Conservation (phyloP, 768 basidiomycete genomes). For the Russula griseocarnosa region DNA sequence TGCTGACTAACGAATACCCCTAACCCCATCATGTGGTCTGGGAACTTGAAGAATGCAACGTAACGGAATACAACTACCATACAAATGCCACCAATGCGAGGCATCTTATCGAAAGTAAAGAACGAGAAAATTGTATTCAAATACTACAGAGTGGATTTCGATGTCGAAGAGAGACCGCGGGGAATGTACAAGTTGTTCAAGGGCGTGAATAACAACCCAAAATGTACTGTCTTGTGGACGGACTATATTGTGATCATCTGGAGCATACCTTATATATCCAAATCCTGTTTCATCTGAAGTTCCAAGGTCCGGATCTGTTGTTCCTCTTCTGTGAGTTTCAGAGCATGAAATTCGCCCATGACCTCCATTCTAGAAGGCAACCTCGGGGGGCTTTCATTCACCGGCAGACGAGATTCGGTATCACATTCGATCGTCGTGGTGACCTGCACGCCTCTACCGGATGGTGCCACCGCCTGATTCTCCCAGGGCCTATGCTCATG, state of each 20-base stretch:
- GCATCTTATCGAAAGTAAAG: no score
- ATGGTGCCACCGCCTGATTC: neutral
- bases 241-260: neutral
- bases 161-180: no score
- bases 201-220: neutral
- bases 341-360: neutral
- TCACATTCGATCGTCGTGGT: conserved; percentile 23
- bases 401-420: conserved; percentile 6
- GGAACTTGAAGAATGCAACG: no score
- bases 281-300: conserved; percentile 22
- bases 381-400: neutral
- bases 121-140: no score
- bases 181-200: no score
- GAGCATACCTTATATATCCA: conserved; percentile 19
- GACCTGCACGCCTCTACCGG: conserved; percentile 16
- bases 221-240: neutral
- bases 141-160: no score
- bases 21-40: neutral
- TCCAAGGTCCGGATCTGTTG: conserved; percentile 17
- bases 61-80: no score
- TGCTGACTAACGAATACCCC: conserved; percentile 9
- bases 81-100: no score
- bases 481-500: conserved; percentile 5
- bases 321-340: conserved; percentile 4
- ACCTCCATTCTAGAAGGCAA: neutral